These are phyloP conservation scores for Aspergillus panamensis DNA, from an alignment of 495 filamentous ascomycete genomes.

Conservation along the genomic window DNA sequence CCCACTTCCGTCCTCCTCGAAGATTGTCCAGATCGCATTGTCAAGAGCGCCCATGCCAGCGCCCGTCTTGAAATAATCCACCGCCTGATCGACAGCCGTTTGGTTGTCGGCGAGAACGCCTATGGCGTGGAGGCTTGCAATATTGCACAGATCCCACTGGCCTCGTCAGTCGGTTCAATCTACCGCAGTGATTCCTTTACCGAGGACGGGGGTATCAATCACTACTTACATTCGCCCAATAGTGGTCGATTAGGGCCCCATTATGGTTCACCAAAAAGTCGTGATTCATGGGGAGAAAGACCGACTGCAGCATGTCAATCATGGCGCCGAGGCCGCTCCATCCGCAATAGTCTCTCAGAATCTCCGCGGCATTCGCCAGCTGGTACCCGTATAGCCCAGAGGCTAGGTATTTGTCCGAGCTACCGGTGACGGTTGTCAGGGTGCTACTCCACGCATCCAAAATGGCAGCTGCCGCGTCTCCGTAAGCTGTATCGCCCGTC, in stretches of 20 bases:
- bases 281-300: conserved; percentile 37
- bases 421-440: conserved; percentile 33
- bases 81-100: conserved; percentile 35
- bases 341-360: conserved; percentile 35
- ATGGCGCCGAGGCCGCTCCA: conserved; percentile 27
- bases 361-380: conserved; percentile 44
- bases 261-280: conserved; percentile 34
- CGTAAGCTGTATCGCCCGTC: conserved; percentile 33
- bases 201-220: no score
- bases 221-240: conserved; percentile 35
- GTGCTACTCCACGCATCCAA: conserved; percentile 40
- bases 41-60: conserved; percentile 34
- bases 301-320: conserved; percentile 27
- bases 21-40: conserved; percentile 27
- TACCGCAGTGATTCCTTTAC: background rate
- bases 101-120: conserved; percentile 40
- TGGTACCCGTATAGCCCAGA: conserved; percentile 46
- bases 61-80: conserved; percentile 38
- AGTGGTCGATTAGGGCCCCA: conserved; percentile 30
- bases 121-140: conserved; percentile 37
- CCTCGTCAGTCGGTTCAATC: background rate
- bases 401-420: conserved; percentile 38
- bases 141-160: conserved; percentile 44
- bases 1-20: conserved; percentile 19
- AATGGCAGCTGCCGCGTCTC: conserved; percentile 31